phyloP scores from a whole-genome alignment of 2,329 filamentous ascomycete species.

The Fusarium caatingaense region DNA sequence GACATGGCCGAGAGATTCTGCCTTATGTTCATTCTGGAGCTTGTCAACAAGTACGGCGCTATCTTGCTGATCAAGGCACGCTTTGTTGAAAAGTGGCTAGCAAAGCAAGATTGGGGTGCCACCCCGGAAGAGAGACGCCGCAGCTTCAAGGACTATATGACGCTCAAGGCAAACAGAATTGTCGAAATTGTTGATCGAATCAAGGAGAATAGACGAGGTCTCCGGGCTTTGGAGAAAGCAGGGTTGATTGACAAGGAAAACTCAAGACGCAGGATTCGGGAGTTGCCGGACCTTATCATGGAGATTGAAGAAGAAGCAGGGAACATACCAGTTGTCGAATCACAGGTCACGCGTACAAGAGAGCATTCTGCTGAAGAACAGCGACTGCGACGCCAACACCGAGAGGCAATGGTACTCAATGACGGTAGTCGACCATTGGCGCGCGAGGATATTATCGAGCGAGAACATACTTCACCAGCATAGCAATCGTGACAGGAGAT shows the following conservation, averaged over 20 bases:
- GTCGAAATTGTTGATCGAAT: slow-evolving; percentile 64
- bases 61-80: slow-evolving; percentile 69
- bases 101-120: slow-evolving; percentile 75
- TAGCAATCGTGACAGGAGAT: slow-evolving; percentile 9
- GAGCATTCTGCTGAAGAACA: slow-evolving; percentile 75
- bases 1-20: slow-evolving; percentile 71
- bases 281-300: slow-evolving; percentile 51
- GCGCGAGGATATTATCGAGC: slow-evolving; percentile 82
- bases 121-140: slow-evolving; percentile 62
- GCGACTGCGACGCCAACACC: slow-evolving; percentile 77
- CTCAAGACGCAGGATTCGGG: slow-evolving; percentile 45
- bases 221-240: slow-evolving; percentile 62
- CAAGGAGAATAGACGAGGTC: slow-evolving; percentile 63
- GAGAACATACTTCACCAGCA: slow-evolving; percentile 58
- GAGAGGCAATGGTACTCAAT: slow-evolving; percentile 91
- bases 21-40: slow-evolving; percentile 66
- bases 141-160: slow-evolving; percentile 66
- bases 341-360: slow-evolving; percentile 50
- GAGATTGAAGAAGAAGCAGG: slow-evolving; percentile 48
- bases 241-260: slow-evolving; percentile 57
- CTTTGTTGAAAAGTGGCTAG: slow-evolving; percentile 80
- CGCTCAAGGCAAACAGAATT: slow-evolving; percentile 62
- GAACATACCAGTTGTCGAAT: slow-evolving; percentile 42
- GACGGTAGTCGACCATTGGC: slow-evolving; percentile 82
- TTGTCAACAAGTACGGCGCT: slow-evolving; percentile 70